phyloP scores from a whole-genome alignment of 371 early-diverging fungal genomes.

The Capillidium heterosporum region DNA sequence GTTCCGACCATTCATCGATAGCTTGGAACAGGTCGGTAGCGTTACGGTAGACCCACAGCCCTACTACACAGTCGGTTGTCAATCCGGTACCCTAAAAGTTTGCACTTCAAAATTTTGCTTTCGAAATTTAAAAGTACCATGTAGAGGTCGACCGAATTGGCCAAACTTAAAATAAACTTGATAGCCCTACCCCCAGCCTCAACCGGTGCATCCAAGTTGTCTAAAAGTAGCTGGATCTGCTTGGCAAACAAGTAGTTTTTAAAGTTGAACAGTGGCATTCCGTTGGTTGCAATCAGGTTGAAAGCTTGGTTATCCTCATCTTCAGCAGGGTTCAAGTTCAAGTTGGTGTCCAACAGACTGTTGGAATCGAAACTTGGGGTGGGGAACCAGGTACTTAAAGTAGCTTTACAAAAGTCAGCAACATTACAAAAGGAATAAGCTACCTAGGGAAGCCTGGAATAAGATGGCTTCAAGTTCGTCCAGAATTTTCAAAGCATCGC shows the following conservation, averaged over 20 bases:
- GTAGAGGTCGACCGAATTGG: constrained; percentile 25
- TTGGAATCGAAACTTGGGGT: background rate
- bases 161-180: constrained; percentile 49
- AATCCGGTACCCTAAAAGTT: constrained; percentile 28
- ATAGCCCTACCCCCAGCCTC: constrained; percentile 53
- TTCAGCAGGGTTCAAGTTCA: background rate
- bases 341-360: background rate
- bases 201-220: constrained; percentile 39
- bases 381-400: background rate
- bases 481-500: constrained; percentile 73
- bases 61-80: constrained; percentile 27
- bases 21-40: constrained; percentile 34
- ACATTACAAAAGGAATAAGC: background rate
- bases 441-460: constrained; percentile 62
- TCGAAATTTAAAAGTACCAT: background rate
- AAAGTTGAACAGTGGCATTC: constrained; percentile 83
- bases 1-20: constrained; percentile 54
- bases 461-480: constrained; percentile 88
- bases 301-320: constrained; percentile 24
- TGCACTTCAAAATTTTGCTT: constrained; percentile 4
- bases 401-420: background rate
- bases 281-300: constrained; percentile 65
- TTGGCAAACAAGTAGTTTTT: constrained; percentile 77
- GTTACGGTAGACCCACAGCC: constrained; percentile 63
- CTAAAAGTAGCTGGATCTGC: constrained; percentile 55